phyloP scores from a whole-genome alignment of 495 filamentous ascomycete species.

The Penicillium diatomitis region DNA sequence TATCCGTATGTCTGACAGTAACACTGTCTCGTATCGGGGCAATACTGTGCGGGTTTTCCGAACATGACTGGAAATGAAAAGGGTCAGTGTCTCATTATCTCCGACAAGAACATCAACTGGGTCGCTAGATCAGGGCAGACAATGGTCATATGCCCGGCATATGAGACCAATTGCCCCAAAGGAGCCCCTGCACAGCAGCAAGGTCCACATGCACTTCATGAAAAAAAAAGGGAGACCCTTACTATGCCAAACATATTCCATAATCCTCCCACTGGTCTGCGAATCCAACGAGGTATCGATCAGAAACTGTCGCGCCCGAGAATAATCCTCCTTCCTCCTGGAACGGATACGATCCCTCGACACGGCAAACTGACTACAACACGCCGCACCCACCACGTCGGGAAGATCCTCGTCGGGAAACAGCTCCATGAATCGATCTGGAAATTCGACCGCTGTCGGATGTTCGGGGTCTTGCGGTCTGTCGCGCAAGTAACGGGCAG shows the following conservation, averaged over 20 bases:
- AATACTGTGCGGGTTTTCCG: conserved; percentile 17
- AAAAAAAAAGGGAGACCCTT: conserved; percentile 5
- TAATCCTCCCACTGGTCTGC: conserved; percentile 46
- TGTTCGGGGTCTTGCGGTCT: conserved; percentile 11
- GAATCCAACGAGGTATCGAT: conserved; percentile 46
- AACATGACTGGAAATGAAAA: conserved; percentile 14
- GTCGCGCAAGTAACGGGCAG: conserved; percentile 17
- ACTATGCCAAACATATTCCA: conserved; percentile 68
- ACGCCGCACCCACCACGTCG: conserved; percentile 31
- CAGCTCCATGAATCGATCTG: conserved; percentile 26
- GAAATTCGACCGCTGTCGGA: conserved; percentile 13
- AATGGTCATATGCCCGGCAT: too few species aligned
- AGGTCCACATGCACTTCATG: not conserved
- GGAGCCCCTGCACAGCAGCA: not conserved
- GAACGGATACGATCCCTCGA: conserved; percentile 37
- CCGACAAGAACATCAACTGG: too few species aligned
- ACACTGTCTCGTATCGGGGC: conserved; percentile 24
- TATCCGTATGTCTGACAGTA: conserved; percentile 36
- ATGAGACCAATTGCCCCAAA: not conserved
- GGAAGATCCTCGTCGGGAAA: conserved; percentile 29
- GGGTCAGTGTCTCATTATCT: not conserved
- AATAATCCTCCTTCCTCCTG: conserved; percentile 41
- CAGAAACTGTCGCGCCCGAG: conserved; percentile 49
- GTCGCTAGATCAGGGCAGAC: too few species aligned
- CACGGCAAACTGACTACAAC: conserved; percentile 66